Evolutionary conservation across 371 early-diverging fungal genomes (phyloP), one percentile per base, ranked within the genome.

Genomic region (Mortierella sp.): DNA sequence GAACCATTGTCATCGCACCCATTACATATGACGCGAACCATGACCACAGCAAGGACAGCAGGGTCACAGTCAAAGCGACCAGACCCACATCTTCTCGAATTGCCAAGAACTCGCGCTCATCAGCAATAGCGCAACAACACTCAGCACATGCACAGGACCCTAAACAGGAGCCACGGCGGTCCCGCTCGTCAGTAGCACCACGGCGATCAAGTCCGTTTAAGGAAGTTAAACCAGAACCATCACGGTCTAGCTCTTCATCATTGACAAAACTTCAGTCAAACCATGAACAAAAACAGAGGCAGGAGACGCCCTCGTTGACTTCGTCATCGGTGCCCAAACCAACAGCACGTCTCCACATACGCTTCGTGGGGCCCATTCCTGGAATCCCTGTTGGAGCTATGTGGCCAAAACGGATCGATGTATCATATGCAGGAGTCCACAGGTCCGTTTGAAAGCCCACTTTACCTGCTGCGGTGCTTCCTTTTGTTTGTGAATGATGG

Each of bases 381-480:
- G 93, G 94, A 21, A 83, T 94, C 24, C 90, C 89, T 54, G 92
- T 92, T 70, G 94, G 94, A 0, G 91, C 90, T 52, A 80, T 83
- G 14, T 93, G 92, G 93, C 65, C 63, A 26, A 89, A 81, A 72
- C 83, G 92, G 13, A 81, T 89, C 19, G 78, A 89, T 19, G 78
- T 83, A 26, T 82, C 88, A 31, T 91, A 90, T 19, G 89, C 92
- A 72, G 94, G 93, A 9, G 89, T 94, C 11, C 94, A 93, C 63
- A 83, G 93, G 88, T 89, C 79, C 72, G 74, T 26, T 7, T 28
- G 14, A 13, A n/a, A 60, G 28, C 1, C 14, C 6, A 60, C 31
- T 63, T 19, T 31, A 19, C 19, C 4, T 31, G 16, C 10, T 50
- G 31, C 6, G 16, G 14, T 28, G 28, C 28, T 13, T 26, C 1